These are phyloP conservation scores for Cyclanthera cordifolia DNA, from an alignment of 306 rosid species.

Conservation along the genomic window DNA sequence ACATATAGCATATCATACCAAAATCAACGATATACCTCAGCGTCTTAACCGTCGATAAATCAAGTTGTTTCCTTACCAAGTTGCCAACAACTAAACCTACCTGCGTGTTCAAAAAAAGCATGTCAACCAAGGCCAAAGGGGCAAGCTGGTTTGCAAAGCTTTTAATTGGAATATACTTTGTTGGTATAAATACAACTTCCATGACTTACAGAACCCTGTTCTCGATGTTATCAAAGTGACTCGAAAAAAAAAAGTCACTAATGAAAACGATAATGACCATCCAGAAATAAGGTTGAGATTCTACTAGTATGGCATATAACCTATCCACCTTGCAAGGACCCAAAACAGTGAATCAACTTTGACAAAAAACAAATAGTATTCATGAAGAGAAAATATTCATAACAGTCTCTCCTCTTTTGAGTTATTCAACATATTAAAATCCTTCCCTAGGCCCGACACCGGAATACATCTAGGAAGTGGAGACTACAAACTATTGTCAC, in stretches of 20 bases:
- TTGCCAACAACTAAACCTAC: slow-evolving; percentile 65
- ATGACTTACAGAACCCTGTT: neutral
- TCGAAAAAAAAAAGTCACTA: neutral
- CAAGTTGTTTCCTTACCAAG: slow-evolving; percentile 28
- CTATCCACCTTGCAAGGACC: no score
- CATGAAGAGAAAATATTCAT: neutral
- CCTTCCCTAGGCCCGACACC: no score
- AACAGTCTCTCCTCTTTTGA: neutral
- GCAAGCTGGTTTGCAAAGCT: neutral
- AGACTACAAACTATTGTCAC: no score
- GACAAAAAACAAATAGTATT: neutral
- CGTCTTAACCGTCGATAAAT: slow-evolving; percentile 23
- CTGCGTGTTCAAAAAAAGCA: slow-evolving; percentile 26
- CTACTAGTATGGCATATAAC: no score
- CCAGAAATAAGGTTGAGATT: no score
- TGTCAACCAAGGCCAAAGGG: neutral
- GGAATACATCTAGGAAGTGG: no score
- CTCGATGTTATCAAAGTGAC: neutral
- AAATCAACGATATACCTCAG: slow-evolving; percentile 56
- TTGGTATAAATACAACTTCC: neutral
- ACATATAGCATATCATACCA: slow-evolving; percentile 87
- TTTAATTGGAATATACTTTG: neutral
- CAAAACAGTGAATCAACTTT: no score
- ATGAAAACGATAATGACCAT: neutral
- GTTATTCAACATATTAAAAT: no score